These are phyloP conservation scores for Paecilomyces dactylethromorphus DNA, from an alignment of 2,329 filamentous ascomycete species.

Conservation along the genomic window DNA sequence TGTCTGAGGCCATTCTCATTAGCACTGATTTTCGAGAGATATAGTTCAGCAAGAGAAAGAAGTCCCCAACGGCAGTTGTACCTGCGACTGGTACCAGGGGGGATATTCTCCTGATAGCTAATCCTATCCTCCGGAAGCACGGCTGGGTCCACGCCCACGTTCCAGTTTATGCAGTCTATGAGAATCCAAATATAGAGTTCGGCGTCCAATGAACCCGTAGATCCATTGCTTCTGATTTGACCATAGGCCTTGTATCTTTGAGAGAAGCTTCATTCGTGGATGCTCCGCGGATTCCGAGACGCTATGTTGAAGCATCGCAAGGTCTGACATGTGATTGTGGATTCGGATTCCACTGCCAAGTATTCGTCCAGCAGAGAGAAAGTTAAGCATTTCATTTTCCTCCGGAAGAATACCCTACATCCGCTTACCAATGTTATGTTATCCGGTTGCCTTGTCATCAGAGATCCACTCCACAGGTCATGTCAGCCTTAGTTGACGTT, in stretches of 20 bases:
- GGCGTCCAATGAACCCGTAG: not conserved
- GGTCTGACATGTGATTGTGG: not conserved
- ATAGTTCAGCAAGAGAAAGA: too few relatives aligned
- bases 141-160: too few relatives aligned
- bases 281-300: not conserved
- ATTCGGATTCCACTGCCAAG: not conserved
- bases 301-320: not conserved
- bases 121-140: too few relatives aligned
- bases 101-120: too few relatives aligned
- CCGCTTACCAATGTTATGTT: not conserved
- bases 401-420: not conserved
- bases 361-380: not conserved
- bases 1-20: not conserved
- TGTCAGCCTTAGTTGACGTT: too few relatives aligned
- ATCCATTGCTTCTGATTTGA: not conserved
- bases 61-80: too few relatives aligned
- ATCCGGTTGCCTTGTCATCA: not conserved
- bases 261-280: not conserved
- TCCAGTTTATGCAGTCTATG: too few relatives aligned
- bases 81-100: too few relatives aligned
- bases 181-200: too few relatives aligned
- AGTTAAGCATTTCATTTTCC: too few relatives aligned
- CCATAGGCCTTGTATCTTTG: not conserved
- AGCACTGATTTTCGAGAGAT: too few relatives aligned
- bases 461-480: too few relatives aligned